A percentile compares a stretch with the other conserved stretches of the same genome.
These are phyloP conservation scores for Pseudocercospora musae DNA, from an alignment of 2,329 filamentous ascomycete species.

Conservation along the genomic window DNA sequence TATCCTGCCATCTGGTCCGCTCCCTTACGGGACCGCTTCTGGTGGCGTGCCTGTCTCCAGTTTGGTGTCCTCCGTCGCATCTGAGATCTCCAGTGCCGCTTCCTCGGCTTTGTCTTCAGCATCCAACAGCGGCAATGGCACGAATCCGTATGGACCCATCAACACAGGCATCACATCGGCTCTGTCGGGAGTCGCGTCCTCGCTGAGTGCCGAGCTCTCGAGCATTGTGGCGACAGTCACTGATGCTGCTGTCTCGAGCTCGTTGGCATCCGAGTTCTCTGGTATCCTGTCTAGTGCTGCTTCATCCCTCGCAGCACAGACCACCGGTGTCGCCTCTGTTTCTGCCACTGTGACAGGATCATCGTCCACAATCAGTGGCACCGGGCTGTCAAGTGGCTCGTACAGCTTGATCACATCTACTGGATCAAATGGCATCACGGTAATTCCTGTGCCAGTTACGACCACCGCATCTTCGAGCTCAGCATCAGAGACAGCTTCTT, in stretches of 20 bases:
- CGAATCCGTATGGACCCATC: conserved; percentile 6
- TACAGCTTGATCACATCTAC: conserved; percentile 21
- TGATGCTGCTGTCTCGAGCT: conserved; percentile 26
- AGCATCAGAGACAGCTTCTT: conserved; percentile 14
- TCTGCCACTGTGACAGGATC: conserved; percentile 11
- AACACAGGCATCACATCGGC: conserved; percentile 20
- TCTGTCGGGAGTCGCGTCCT: conserved; percentile 31
- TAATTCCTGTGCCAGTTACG: conserved; percentile 25
- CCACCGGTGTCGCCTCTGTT: conserved; percentile 6
- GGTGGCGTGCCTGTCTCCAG: conserved; percentile 11
- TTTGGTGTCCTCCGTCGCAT: conserved; percentile 27
- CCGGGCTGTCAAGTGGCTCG: conserved; percentile 9
- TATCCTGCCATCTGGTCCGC: neutral
- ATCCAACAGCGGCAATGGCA: conserved; percentile 14
- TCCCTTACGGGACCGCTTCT: neutral
- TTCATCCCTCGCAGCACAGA: conserved; percentile 22
- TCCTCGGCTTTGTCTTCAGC: conserved; percentile 23
- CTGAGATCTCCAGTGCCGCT: conserved; percentile 18
- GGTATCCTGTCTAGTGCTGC: conserved; percentile 32
- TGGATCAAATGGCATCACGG: conserved; percentile 19
- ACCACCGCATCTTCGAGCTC: conserved; percentile 19
- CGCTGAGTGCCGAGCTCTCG: conserved; percentile 29
- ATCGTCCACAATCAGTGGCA: conserved; percentile 19
- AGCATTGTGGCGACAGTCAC: conserved; percentile 33
- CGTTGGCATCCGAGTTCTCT: conserved; percentile 30